Base-by-base conservation (phyloP, 129 eudicot genomes). In the Arctium minus region DNA sequence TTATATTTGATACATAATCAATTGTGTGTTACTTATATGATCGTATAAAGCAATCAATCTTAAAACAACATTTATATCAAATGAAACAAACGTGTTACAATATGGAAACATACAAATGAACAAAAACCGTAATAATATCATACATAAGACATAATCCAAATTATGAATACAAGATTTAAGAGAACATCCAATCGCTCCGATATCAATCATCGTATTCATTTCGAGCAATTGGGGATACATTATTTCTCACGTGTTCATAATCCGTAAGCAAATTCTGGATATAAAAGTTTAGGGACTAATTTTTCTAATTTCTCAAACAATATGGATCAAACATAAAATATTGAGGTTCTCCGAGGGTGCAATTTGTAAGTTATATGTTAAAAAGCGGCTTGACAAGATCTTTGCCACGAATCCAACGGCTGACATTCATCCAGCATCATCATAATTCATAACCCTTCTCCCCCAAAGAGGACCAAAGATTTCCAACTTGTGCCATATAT, bases 401-500 rank as follows among this genome's bases (percentile, higher is more conserved):
- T 74, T n/a, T 42, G 38, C 30, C 50, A 6, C 22, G 12, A 18
- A 80, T 80, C 83, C 53, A 80, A 72, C 78, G 78, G 72, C 38
- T 36, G 10, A 80, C 56, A 37, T 73, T 60, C 27, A 30, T 15
- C 50, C 79, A 72, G 5, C 81, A n/a, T 44, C 29, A 4, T 67
- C 31, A 29, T 65, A 8, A 62, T 9, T 3, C 29, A 4, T 46
- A 46, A 11, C 9, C 11, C 8, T 64, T 3, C 6, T 38, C 6
- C 27, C 17, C 39, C 22, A 2, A 70, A 71, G 56, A 0, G 22
- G 40, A 40, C 40, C 42, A 33, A 65, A 77, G 27, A 9, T 81
- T 67, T 78, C 79, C 78, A 80, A 74, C n/a, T 72, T 80, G 83
- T 72, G 37, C 56, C 53, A 72, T 72, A 72, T 72, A 72, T 72